Base-by-base conservation (phyloP, 2,329 filamentous ascomycete genomes). In the Chaetothyriales sp. region DNA sequence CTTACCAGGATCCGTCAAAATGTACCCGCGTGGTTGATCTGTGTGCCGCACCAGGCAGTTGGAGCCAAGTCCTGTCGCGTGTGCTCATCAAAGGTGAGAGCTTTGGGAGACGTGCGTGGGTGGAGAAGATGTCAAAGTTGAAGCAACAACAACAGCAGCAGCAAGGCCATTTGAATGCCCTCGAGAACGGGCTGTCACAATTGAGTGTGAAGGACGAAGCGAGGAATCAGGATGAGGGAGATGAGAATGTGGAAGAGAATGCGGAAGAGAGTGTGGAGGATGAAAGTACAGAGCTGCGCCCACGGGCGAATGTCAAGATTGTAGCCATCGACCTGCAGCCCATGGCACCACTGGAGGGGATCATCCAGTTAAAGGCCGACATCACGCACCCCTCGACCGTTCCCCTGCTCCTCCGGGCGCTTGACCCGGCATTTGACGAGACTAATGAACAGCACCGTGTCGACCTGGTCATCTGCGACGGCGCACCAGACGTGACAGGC, bases 341-440 rank as follows among this genome's bases (percentile, higher is more conserved):
- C 42, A 98, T 98, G 77, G 87, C 85, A 55, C 87, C 90, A 5
- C 75, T 98, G 3, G 84, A 92, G 22, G 92, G 92, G 53, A 95
- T 98, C 65, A 86, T 83, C 36, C 95, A 86, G 9, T 76, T 98
- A 12, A 84, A 89, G 62, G 92, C 92, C 47, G 92, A 98, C 65
- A 98, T 98, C 60, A 98, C 92, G 7, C 92, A 98, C 66, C 90
- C 92, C 0, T 89, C 88, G 2, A 98, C 92, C 0, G 86, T 96
- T 28, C 89, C 90, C 6, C 78, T 95, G 3, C 78, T 98, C 18
- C 77, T 96, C 20, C 79, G 81, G 56, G 88, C 90, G 1, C 75
- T 98, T 19, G 88, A 95, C 60, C 79, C 86, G 1, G 77, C 81
- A 49, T 63, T 73, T 2, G 64, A 65, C 18, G 65, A 66, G 2